Base-by-base conservation (phyloP, 495 filamentous ascomycete species). In the Annulohypoxylon bovei region DNA sequence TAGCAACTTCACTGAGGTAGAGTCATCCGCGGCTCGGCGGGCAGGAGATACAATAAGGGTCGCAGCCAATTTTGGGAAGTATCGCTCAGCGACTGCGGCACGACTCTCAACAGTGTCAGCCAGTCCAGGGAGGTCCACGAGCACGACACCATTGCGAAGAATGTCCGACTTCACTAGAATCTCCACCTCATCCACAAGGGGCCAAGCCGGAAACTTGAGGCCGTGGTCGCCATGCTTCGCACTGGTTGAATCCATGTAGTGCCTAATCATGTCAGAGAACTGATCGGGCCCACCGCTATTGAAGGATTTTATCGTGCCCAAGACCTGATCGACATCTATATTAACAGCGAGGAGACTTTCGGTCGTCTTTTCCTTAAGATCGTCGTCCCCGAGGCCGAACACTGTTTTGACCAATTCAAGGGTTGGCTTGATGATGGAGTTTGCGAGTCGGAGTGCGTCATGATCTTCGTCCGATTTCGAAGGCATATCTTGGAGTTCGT, bases 21-120 rank as follows among this genome's bases (percentile, higher is more conserved):
- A 20, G 16, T 55, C 30, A 35, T 55, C 52, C 16, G 52, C 52
- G 2, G 52, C 52, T 35, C 52, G 52, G 37, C 52, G 4, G 12
- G 52, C 52, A 7, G 52, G 52, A 37, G 52, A 20, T 37, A 55
- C 30, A 22, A 55, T 55, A 1, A 55, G 52, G 8, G 52, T 55
- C 2, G 52, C 52, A 22, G 52, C 52, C 16, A 55, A 12, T 22
- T 55, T 35, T 22, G 52, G 30, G 16, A 55, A 55, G 9, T 55
- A 55, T 55, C 16, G n/a, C 28, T 55, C 52, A 8, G 52, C 52
- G 4, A 55, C 32, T 23, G 52, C 52, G 12, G 52, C 52, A 33
- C 52, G 28, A 55, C 52, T 55, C 52, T 55, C 52, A 11, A 55
- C 30, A 14, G 52, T 37, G 18, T 55, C 52, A 7, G 52, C 52